Conservation (phyloP, 768 basidiomycete species). For the Lactarius pseudohatsudake region DNA sequence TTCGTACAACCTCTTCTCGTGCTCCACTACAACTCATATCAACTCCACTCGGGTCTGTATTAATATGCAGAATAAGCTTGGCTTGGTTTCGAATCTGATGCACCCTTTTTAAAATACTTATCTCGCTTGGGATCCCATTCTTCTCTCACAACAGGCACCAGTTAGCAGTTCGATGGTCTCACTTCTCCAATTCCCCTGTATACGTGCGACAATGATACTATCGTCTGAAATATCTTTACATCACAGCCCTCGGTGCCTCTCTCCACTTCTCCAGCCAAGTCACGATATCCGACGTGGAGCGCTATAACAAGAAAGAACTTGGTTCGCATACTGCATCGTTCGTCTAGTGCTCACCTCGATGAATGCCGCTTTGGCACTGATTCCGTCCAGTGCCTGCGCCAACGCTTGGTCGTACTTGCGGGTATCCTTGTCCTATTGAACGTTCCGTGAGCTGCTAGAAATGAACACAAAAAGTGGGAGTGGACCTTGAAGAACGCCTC, state of each 20-base stretch:
- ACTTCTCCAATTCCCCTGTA: not conserved
- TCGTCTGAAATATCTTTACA: not conserved
- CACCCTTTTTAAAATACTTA: constrained; percentile 7
- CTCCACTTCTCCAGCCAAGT: constrained; percentile 27
- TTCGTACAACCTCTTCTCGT: constrained; percentile 1
- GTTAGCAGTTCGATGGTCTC: not conserved
- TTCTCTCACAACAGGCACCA: not conserved
- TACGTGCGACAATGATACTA: not conserved
- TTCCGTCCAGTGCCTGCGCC: constrained; percentile 27
- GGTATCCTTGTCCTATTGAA: constrained; percentile 25
- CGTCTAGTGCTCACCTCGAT: constrained; percentile 22
- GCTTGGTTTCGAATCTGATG: constrained; percentile 9
- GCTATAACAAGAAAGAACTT: constrained; percentile 7
- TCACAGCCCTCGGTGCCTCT: not conserved
- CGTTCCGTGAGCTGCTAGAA: not conserved
- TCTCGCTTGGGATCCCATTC: not conserved
- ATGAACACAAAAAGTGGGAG: too few relatives aligned
- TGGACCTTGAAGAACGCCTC: constrained; percentile 29
- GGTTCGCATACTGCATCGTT: not conserved
- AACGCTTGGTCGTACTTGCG: constrained; percentile 25
- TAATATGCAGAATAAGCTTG: constrained; percentile 13
- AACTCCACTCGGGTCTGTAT: constrained; percentile 21
- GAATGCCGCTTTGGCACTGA: constrained; percentile 19
- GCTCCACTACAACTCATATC: constrained; percentile 20
- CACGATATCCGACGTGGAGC: constrained; percentile 23